Evolutionary conservation across 345 rosid species (phyloP), one percentile per base, ranked within the genome.

Genomic region (Balakata baccata): DNA sequence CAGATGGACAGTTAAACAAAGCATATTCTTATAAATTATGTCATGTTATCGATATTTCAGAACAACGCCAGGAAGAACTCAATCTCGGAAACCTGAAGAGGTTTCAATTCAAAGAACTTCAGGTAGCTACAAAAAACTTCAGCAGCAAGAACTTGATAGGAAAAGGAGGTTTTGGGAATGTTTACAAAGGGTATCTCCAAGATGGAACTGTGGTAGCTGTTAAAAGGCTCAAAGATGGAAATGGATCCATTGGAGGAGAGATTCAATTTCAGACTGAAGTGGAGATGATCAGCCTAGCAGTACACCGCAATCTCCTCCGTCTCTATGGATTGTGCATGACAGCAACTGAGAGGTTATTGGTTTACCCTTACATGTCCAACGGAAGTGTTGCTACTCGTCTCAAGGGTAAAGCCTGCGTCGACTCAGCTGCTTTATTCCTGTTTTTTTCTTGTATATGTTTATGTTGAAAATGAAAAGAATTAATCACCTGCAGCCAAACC

Each of bases 311-410:
- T 66, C 96, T 95, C 56, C 98, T 95, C 51, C 89, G 87, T 1
- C 89, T 92, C 20, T 85, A 81, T 0, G 94, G 99, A 51, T 95
- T 92, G 71, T 95, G 97, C 72, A 86, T 89, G 84, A 89, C 94
- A 63, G 72, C 89, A 46, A 74, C 85, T 11, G 99, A 95, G 71
- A 83, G 92, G 70, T 89, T 95, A 47, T 76, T 95, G 38, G 96
- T 92, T 49, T 95, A 95, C 81, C 99, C 99, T 37, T 92, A 89
- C 85, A 95, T 92, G 98, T 89, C 99, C 43, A 92, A 95, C 76
- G 98, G 99, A 22, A 95, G 98, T 46, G 98, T 95, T 5, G 93
- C 97, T 78, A 85, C 85, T 64, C 97, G 98, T 73, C 97, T 95
- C 72, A 92, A 85, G 84, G 94, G 98, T 92, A 85, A 67, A 25